Percentiles rank a stretch among this genome's conserved stretches.
These are phyloP conservation scores for Cyberlindnera maritima DNA, from an alignment of 805 yeast genomes.

Conservation along the genomic window DNA sequence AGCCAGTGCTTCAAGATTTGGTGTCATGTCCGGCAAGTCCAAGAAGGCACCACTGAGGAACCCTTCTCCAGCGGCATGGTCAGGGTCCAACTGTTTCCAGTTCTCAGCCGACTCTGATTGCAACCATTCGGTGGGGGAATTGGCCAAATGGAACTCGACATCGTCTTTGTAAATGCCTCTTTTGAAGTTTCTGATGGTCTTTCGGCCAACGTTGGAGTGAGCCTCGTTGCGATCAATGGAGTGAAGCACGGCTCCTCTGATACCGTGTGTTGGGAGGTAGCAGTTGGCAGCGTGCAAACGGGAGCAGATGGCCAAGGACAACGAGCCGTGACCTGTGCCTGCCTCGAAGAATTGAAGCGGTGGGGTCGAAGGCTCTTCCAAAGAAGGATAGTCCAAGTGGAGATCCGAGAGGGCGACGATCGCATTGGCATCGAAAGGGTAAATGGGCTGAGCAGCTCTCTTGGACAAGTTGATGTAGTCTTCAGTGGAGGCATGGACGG, in stretches of 20 bases:
- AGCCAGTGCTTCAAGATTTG: conserved; percentile 34
- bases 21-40: conserved; percentile 44
- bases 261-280: conserved; percentile 27
- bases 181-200: conserved; percentile 37
- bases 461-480: conserved; percentile 40
- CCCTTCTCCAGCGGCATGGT: conserved; percentile 21
- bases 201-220: conserved; percentile 42
- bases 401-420: conserved; percentile 46
- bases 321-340: conserved; percentile 56
- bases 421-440: conserved; percentile 46
- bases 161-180: conserved; percentile 43
- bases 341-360: conserved; percentile 46
- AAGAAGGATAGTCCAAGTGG: conserved; percentile 39
- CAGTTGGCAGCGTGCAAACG: conserved; percentile 45
- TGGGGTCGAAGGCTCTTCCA: conserved; percentile 26
- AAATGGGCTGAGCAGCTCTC: conserved; percentile 51
- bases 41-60: conserved; percentile 43
- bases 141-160: conserved; percentile 42
- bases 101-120: conserved; percentile 20
- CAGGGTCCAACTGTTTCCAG: conserved; percentile 26
- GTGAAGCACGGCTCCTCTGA: conserved; percentile 45
- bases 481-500: conserved; percentile 42
- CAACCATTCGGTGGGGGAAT: conserved; percentile 43
- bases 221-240: conserved; percentile 39
- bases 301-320: conserved; percentile 41